Base-by-base conservation (phyloP, 495 filamentous ascomycete species). In the Alectoria sarmentosa region DNA sequence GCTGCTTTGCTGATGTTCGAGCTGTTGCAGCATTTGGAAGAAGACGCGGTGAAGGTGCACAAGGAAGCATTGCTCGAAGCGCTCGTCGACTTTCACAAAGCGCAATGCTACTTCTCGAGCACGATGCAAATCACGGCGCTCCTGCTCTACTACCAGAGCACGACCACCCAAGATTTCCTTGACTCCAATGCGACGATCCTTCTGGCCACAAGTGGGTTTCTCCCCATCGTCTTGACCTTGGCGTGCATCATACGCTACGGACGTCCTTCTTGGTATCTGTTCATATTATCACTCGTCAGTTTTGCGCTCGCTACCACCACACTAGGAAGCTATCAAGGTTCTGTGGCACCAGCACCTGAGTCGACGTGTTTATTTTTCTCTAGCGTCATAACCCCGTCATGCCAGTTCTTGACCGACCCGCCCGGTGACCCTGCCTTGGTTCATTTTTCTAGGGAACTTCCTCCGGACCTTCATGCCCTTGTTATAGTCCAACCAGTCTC, bases 11-110 rank as follows among this genome's bases (percentile, higher is more conserved):
- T 59, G 13, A 37, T 36, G 32, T n/a, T 64, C 11, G 34, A 42
- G 7, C 4, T 39, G 19, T 52, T n/a, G 37, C 14, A 32, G 3
- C 4, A 19, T n/a, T 46, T 9, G 10, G 17, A 10, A 10, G 41
- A 28, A 58, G 10, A 11, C 14, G 19, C 19, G 17, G 59, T 17
- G 44, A 58, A 32, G 14, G 21, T 28, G 2, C 54, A 63, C 42
- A 49, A n/a, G 3, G 54, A 67, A 6, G 56, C 54, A 4, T 23
- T 64, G 1, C 13, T 67, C 15, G 52, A 71, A 32, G 66, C 62
- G 1, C 41, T 64, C 11, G 44, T 67, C 10, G 56, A 61, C 21
- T 67, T 97, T 37, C 67, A 69, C 67, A 69, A 69, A 55, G 62
- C 56, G 9, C 67, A 68, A 38, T 69, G 67, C 44, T 69, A 61